Percentiles rank a stretch among this genome's conserved stretches.
phyloP scores from a whole-genome alignment of 2,329 filamentous ascomycete genomes.

The Chalara sp. region DNA sequence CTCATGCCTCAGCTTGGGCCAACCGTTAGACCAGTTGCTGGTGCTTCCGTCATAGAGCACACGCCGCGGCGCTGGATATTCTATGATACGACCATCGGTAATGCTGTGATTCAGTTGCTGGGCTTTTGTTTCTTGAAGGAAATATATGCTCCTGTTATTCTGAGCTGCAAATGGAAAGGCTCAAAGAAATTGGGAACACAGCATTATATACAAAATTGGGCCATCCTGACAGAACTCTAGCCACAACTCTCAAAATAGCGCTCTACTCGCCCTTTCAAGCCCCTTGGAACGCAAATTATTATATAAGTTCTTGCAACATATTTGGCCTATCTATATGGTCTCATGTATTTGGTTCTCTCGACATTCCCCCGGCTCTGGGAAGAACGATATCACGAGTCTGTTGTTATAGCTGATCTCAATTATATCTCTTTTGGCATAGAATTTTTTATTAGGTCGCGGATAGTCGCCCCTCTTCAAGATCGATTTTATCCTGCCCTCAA shows the following conservation, averaged over 20 bases:
- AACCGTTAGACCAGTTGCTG: slow-evolving; percentile 37
- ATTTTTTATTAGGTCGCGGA: slow-evolving; percentile 29
- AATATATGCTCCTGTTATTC: slow-evolving; percentile 42
- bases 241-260: slow-evolving; percentile 30
- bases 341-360: slow-evolving; percentile 49
- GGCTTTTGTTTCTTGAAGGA: slow-evolving; percentile 38
- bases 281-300: slow-evolving; percentile 46
- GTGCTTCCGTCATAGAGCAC: slow-evolving; percentile 41
- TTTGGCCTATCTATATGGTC: slow-evolving; percentile 44
- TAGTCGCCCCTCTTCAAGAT: slow-evolving; percentile 27
- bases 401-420: slow-evolving; percentile 52
- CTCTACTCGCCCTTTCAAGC: slow-evolving; percentile 41
- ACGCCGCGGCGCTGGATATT: slow-evolving; percentile 48
- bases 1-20: slow-evolving; percentile 26
- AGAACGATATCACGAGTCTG: slow-evolving; percentile 44
- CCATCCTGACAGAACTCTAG: slow-evolving; percentile 27
- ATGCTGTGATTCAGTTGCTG: slow-evolving; percentile 34
- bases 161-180: slow-evolving; percentile 35
- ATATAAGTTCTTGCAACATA: slow-evolving; percentile 46
- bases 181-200: slow-evolving; percentile 45
- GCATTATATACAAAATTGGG: slow-evolving; percentile 42
- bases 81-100: slow-evolving; percentile 40
- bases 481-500: slow-evolving; percentile 21
- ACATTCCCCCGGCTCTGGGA: slow-evolving; percentile 56
- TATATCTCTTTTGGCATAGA: slow-evolving; percentile 42